These are phyloP conservation scores for Scheffersomyces cryptocercus DNA, from an alignment of 1,139 yeast genomes.

Conservation along the genomic window DNA sequence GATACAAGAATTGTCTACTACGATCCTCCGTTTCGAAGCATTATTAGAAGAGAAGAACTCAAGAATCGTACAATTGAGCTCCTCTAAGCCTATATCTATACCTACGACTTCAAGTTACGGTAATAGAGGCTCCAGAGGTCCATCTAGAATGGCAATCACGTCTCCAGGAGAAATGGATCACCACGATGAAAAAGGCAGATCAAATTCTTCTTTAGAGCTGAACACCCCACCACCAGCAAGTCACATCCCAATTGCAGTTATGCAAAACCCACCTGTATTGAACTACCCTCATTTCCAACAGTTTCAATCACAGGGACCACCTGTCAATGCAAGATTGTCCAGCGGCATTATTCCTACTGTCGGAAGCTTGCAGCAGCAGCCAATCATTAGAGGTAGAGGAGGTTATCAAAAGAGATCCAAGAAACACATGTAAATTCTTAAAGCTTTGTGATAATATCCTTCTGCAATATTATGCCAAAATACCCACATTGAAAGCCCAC, in stretches of 20 bases:
- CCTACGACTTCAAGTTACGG: slow-evolving; percentile 19
- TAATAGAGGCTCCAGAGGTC: slow-evolving; percentile 4
- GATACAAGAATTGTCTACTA: slow-evolving; percentile 32
- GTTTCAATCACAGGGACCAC: slow-evolving; percentile 1
- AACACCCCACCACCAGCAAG: slow-evolving; percentile 4
- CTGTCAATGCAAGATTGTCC: not conserved
- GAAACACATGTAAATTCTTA: slow-evolving; percentile 21
- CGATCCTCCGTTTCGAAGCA: slow-evolving; percentile 34
- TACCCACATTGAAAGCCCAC: too few relatives aligned
- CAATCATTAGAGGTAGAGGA: slow-evolving; percentile 50
- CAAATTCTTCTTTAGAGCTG: slow-evolving; percentile 12
- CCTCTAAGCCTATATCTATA: slow-evolving; percentile 46
- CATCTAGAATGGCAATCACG: slow-evolving; percentile 4
- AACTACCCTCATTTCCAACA: slow-evolving; percentile 1
- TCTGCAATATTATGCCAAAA: too few relatives aligned
- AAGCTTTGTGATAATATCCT: not conserved
- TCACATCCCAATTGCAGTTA: not conserved
- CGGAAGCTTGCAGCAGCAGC: slow-evolving; percentile 15
- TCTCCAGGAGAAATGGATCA: slow-evolving; percentile 2
- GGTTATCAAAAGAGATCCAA: slow-evolving; percentile 51
- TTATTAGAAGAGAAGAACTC: slow-evolving; percentile 41
- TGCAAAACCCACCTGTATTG: not conserved
- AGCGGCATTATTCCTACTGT: slow-evolving; percentile 5
- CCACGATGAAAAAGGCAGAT: slow-evolving; percentile 6
- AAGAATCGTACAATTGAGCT: slow-evolving; percentile 34